phyloP scores from a whole-genome alignment of 805 yeast genomes.

The Schizosaccharomyces osmophilus region DNA sequence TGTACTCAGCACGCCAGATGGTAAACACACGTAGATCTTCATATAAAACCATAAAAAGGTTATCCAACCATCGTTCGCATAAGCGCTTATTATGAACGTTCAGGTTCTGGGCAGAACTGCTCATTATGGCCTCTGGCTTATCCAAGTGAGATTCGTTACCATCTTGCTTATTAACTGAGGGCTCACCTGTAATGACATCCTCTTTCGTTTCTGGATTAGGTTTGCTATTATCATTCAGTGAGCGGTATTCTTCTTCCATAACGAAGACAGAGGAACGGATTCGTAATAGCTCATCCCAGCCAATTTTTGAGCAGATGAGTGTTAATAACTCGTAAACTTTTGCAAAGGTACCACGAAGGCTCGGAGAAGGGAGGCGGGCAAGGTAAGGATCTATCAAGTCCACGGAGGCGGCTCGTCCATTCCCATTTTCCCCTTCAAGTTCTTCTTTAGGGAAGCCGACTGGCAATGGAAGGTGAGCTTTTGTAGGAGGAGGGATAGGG shows the following conservation, averaged over 20 bases:
- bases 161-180: too few species aligned
- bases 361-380: constrained; percentile 26
- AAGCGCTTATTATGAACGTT: constrained; percentile 23
- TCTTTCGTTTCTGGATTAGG: not conserved
- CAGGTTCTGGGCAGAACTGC: not conserved
- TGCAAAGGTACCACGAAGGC: constrained; percentile 27
- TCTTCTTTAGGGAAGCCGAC: constrained; percentile 16
- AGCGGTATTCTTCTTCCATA: constrained; percentile 49
- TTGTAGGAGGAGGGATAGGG: constrained; percentile 21
- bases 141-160: not conserved
- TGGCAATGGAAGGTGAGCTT: constrained; percentile 27
- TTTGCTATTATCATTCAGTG: not conserved
- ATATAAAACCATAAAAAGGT: constrained; percentile 41
- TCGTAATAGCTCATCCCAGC: constrained; percentile 59
- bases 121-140: not conserved
- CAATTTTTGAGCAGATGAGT: constrained; percentile 36
- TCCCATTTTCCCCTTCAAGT: constrained; percentile 10
- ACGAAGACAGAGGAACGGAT: constrained; percentile 50
- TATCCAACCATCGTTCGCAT: constrained; percentile 63
- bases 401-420: constrained; percentile 8
- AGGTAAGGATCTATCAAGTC: constrained; percentile 20
- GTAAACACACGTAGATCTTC: constrained; percentile 53
- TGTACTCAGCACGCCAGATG: constrained; percentile 76
- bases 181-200: not conserved
- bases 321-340: constrained; percentile 49